These are phyloP conservation scores for Paramecium caudatum DNA, from an alignment of 73 alveolate genomes.

Conservation along the genomic window DNA sequence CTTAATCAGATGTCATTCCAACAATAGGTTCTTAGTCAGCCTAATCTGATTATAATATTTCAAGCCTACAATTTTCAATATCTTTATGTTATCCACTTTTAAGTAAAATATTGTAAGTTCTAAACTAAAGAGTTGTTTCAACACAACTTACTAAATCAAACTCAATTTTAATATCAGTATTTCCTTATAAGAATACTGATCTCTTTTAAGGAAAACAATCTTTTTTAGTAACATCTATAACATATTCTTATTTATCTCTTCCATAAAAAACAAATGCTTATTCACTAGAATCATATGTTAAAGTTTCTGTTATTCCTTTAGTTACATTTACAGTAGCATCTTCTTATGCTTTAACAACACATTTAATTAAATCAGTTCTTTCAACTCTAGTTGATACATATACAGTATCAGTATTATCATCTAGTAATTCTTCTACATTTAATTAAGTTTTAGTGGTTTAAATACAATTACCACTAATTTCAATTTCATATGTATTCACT, in stretches of 20 bases:
- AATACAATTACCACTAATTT: conserved; percentile 30
- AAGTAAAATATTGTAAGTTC: conserved; percentile 7
- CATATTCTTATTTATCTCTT: conserved; percentile 53
- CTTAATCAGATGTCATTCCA: background rate
- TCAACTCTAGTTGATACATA: conserved; percentile 52
- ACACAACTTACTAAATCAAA: conserved; percentile 69
- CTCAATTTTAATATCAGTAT: conserved; percentile 14
- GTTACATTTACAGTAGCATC: conserved; percentile 55
- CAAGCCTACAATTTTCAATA: conserved; percentile 38
- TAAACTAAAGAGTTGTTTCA: conserved; percentile 42
- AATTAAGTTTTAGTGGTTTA: conserved; percentile 28
- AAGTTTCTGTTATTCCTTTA: background rate
- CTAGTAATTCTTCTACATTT: conserved; percentile 52
- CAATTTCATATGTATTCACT: conserved; percentile 55
- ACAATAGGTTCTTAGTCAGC: conserved; percentile 27
- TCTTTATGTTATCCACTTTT: conserved; percentile 19
- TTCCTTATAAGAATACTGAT: conserved; percentile 24
- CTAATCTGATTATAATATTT: conserved; percentile 43
- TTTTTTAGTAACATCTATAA: conserved; percentile 14
- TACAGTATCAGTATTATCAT: conserved; percentile 1
- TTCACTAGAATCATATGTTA: conserved; percentile 2
- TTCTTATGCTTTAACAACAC: conserved; percentile 44
- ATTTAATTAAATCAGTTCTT: conserved; percentile 39
- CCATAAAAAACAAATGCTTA: conserved; percentile 42
- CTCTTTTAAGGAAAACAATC: conserved; percentile 44